Evolutionary conservation across 257 asterid species (phyloP), one percentile per base, ranked within the genome.

Genomic region (Leptodermis oblonga): DNA sequence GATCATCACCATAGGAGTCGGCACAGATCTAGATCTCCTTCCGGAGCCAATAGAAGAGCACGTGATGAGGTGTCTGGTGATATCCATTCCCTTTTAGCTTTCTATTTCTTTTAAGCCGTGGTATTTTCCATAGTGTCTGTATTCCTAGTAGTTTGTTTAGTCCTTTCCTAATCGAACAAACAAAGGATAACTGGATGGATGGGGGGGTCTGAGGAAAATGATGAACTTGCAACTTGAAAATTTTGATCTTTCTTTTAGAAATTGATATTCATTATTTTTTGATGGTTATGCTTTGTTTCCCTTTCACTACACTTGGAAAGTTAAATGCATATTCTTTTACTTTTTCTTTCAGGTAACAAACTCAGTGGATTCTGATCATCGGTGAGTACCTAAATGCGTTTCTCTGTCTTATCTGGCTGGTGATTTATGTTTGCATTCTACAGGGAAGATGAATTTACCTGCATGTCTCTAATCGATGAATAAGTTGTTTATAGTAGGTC

Each of bases 41-140:
- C 71, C 70, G 73, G 70, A 64, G 82, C 83, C 62, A 88, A 82
- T 71, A 78, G 78, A 48, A 81, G 95, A 80, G 82, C 82, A 62
- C 94, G 70, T 75, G 81, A 86, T 75, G 92, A 91, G 99, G 99
- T 94, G 85, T 84, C 91, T 83, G 90, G 88, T 88, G 92, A 88
- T 84, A 88, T 83, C 80, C 85, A 73, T 73, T 72, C 80, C 74
- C 82, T 74, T 63, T 77, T 60, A 70, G 43, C 62, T 37, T 31
- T 74, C 74, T 65, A 54, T 73, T 45, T 63, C 14, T 73, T 52
- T 11, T 15, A 54, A 26, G 15, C 60, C 7, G 20, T 67, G 22
- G 17, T 30, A 22, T 22, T 42, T 7, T 11, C 12, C 42, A 31
- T 46, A 10, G 48, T 28, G 36, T 55, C 42, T n/a, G n/a, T n/a